Evolutionary conservation across 805 yeast genomes (phyloP).

Genomic region (Vanderwaltozyma verrucispora): DNA sequence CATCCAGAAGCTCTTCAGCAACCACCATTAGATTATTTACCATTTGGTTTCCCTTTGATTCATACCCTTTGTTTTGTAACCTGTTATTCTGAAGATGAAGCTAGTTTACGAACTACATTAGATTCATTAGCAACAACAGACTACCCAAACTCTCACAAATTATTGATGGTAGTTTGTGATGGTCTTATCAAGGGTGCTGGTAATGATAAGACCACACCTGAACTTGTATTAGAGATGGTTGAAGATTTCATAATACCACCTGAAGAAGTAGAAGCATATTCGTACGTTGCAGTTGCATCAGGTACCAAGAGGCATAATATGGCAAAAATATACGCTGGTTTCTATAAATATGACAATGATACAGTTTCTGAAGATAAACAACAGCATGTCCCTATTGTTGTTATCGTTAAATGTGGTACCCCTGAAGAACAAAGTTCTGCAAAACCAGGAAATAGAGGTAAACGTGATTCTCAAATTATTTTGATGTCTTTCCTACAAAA

Average conservation of each 20-base stretch:
- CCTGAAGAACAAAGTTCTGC: slow-evolving; percentile 60
- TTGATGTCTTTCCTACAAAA: slow-evolving; percentile 85
- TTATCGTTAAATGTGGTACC: slow-evolving; percentile 82
- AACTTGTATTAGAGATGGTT: slow-evolving; percentile 81
- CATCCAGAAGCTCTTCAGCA: slow-evolving; percentile 81
- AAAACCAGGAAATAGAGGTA: slow-evolving; percentile 92
- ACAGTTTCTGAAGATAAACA: slow-evolving; percentile 75
- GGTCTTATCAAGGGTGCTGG: slow-evolving; percentile 94
- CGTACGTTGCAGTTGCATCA: slow-evolving; percentile 92
- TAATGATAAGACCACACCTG: slow-evolving; percentile 80
- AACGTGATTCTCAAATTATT: slow-evolving; percentile 87
- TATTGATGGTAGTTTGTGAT: slow-evolving; percentile 80
- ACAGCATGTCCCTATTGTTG: slow-evolving; percentile 70
- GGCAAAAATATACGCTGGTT: slow-evolving; percentile 96
- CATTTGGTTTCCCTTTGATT: slow-evolving; percentile 70
- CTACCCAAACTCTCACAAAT: slow-evolving; percentile 89
- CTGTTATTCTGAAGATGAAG: slow-evolving; percentile 89
- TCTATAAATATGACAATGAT: slow-evolving; percentile 70
- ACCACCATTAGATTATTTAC: slow-evolving; percentile 83
- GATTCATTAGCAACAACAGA: slow-evolving; percentile 94
- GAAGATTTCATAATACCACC: slow-evolving; percentile 58
- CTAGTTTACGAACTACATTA: slow-evolving; percentile 74
- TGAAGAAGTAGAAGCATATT: slow-evolving; percentile 69
- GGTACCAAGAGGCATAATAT: slow-evolving; percentile 93
- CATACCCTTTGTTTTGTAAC: slow-evolving; percentile 74